Percentiles rank a stretch among this genome's conserved stretches.
phyloP scores from a whole-genome alignment of 1,139 yeast species.

The Hyphopichia burtonii region DNA sequence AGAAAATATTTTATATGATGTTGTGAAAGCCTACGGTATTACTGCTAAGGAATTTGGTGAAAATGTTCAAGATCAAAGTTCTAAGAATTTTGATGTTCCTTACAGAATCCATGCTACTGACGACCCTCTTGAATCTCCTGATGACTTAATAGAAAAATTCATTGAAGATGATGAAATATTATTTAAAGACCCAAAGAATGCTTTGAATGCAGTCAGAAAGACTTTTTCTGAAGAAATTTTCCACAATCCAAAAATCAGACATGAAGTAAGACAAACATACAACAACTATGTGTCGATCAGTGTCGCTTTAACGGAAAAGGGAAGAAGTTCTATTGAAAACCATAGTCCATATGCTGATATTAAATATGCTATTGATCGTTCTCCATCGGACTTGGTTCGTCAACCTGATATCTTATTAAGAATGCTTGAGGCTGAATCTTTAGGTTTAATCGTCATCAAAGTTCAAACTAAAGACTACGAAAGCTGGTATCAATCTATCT shows the following conservation, averaged over 20 bases:
- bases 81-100: conserved; percentile 43
- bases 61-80: conserved; percentile 65
- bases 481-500: conserved; percentile 46
- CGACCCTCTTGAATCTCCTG: conserved; percentile 67
- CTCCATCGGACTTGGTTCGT: conserved; percentile 68
- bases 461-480: conserved; percentile 45
- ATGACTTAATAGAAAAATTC: conserved; percentile 57
- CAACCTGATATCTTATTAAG: conserved; percentile 81
- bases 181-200: conserved; percentile 60
- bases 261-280: conserved; percentile 68
- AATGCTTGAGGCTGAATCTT: conserved; percentile 86
- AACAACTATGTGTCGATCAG: conserved; percentile 68
- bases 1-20: conserved; percentile 62
- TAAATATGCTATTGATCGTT: conserved; percentile 83
- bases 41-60: conserved; percentile 80
- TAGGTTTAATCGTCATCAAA: conserved; percentile 53
- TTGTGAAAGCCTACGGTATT: conserved; percentile 75
- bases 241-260: conserved; percentile 79
- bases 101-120: conserved; percentile 75
- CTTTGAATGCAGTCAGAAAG: conserved; percentile 71
- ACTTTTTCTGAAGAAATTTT: conserved; percentile 77
- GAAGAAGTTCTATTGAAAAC: conserved; percentile 74
- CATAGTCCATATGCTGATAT: conserved; percentile 84
- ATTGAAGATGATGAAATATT: conserved; percentile 55
- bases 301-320: conserved; percentile 83